phyloP scores from a whole-genome alignment of 2,329 filamentous ascomycete genomes.

The Microcyclospora tardicrescens region DNA sequence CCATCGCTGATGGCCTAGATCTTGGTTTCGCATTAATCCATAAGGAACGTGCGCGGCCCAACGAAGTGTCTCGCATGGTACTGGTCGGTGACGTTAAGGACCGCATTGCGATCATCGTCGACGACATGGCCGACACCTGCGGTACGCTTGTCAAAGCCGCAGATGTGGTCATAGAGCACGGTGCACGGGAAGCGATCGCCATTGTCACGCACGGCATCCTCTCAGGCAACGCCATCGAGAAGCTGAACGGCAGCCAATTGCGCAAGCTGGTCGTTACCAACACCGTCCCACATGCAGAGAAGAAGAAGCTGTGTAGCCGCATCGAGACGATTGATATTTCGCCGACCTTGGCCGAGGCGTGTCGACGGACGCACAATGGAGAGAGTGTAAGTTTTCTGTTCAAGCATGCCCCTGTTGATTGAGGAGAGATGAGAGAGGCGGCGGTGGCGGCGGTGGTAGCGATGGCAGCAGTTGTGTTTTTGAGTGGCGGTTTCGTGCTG shows the following conservation, averaged over 20 bases:
- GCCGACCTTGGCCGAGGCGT: slow-evolving; percentile 64
- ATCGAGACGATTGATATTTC: slow-evolving; percentile 87
- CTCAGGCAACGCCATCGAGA: slow-evolving; percentile 76
- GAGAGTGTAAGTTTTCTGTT: slow-evolving; percentile 56
- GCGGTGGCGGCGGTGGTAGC: too few relatives aligned
- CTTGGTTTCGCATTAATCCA: slow-evolving; percentile 88
- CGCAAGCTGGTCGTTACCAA: slow-evolving; percentile 80
- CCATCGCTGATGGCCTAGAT: slow-evolving; percentile 83
- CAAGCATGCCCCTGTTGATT: slow-evolving; percentile 44
- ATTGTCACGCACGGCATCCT: slow-evolving; percentile 93
- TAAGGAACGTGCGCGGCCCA: slow-evolving; percentile 85
- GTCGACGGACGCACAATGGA: slow-evolving; percentile 56
- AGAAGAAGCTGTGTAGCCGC: slow-evolving; percentile 63
- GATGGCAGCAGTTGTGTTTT: too few relatives aligned
- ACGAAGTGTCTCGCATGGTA: slow-evolving; percentile 85
- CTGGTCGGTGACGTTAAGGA: slow-evolving; percentile 88
- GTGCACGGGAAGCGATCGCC: slow-evolving; percentile 76
- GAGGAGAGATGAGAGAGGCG: neutral
- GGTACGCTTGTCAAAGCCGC: slow-evolving; percentile 82
- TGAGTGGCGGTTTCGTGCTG: too few relatives aligned
- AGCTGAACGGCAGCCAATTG: slow-evolving; percentile 64
- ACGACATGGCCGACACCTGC: slow-evolving; percentile 96
- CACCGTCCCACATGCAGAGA: slow-evolving; percentile 69
- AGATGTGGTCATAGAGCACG: slow-evolving; percentile 73
- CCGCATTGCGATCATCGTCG: slow-evolving; percentile 89